Evolutionary conservation across 176 grass and related monocot genomes (phyloP), one percentile per base, ranked within the genome.

Genomic region (Aegilops longissima): DNA sequence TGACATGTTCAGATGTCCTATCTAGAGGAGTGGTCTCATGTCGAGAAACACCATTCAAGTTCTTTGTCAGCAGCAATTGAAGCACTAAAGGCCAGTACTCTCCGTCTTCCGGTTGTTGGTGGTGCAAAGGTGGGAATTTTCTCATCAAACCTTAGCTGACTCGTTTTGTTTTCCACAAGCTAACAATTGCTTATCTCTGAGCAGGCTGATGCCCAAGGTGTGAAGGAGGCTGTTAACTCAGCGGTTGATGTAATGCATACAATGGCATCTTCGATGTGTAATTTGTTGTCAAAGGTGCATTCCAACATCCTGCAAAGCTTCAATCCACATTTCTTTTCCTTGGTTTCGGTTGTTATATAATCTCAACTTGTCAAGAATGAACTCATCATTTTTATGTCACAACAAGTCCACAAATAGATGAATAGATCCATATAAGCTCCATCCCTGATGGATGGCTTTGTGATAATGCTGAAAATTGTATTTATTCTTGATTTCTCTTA

Each of bases 81-180:
- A 92, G 94, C 97, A 70, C 74, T 99, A 73, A 99, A 93, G 83
- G 97, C 92, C 82, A 99, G 94, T 77, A 99, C 97, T 56, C 94
- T 99, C 58, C 92, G 97, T 65, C 97, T 99, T 89, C 97, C 97
- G 0, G 87, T 99, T 82, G 89, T 94, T 82, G 89, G 81, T 87
- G 97, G 97, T 65, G 97, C 97, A 89, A 94, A 99, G 97, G 97
- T 99, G 52, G 77, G 20, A 76, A 38, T 73, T 67, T 66, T 88
- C 25, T 86, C 31, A 34, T 81, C 33, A 17, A 39, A 44, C 76
- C 49, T 49, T 75, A 62, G 67, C 61, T 66, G 49, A 30, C 63
- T 64, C 6, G 8, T 72, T 76, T 84, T 85, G 27, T 31, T 80
- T 85, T 66, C 20, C 80, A 56, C 21, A 84, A 77, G 76, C 17